Base-by-base conservation (phyloP, 2,329 filamentous ascomycete genomes). In the Rhynchosporium agropyri region DNA sequence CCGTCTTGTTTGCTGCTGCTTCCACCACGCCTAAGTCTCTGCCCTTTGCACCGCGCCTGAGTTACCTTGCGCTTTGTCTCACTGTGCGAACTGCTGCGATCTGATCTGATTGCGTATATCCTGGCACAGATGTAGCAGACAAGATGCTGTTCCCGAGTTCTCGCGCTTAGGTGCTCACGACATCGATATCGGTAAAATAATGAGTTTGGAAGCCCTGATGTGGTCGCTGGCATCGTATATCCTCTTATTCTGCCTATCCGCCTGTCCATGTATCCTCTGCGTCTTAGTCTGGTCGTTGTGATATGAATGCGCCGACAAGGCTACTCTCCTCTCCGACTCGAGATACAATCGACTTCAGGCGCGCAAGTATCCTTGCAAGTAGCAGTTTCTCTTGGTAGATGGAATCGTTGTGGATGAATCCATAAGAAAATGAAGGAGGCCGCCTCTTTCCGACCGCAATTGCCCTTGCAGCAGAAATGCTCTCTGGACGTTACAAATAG, bases 201-300 rank as follows among this genome's bases (percentile, higher is more conserved):
- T 48, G 29, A 7, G n/a, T 12, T 57, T 43, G 38, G 36, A 33
- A 42, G 29, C 29, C 46, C 46, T 49, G 38, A 28, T 15, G n/a
- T 55, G 15, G 33, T 36, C 12, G 43, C 51, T 33, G 40, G 50
- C 53, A 58, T 62, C 10, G 60, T 62, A 5, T 36, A 54, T 36
- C 58, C 29, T 31, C 15, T 7, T 51, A 28, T 26, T 20, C 20
- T 54, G 12, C 38, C 20, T 53, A 2, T 31, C 49, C 8, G 8
- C 31, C 31, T 20, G 12, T 31, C 3, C 5, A 15, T 3, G 28
- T 26, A 43, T 20, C n/a, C 4, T 13, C 28, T 33, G 3, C 43
- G 43, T n/a, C 20, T 2, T 46, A n/a, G 13, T 45, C 13, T 45
- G 43, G 13, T 46, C 43, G 43, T 53, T 26, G 13, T 53, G 36